A percentile compares a stretch with the other conserved stretches of the same genome.
phyloP scores from a whole-genome alignment of 106 monocot species.

The Dendrobium catenatum region DNA sequence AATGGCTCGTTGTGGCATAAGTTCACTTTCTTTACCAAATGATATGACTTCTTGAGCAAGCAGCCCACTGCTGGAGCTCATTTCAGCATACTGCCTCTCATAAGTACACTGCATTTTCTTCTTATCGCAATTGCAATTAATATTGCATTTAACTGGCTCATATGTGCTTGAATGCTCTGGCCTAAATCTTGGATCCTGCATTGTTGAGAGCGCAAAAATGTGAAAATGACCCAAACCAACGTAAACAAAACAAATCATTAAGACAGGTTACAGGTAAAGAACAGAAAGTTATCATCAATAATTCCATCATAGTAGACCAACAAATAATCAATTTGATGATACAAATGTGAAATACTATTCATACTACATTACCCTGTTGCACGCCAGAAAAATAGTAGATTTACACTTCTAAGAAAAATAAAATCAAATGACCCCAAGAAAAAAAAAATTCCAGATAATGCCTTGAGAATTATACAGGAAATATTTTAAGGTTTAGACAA shows the following conservation, averaged over 20 bases:
- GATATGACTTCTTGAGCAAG: conserved; percentile 78
- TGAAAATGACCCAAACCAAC: background rate
- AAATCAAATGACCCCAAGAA: no score
- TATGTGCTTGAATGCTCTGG: conserved; percentile 75
- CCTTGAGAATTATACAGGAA: background rate
- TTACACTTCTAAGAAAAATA: background rate
- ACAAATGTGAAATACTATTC: background rate
- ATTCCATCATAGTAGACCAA: background rate
- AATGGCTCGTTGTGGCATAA: conserved; percentile 57
- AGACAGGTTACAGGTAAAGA: background rate
- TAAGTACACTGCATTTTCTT: conserved; percentile 72
- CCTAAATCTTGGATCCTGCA: conserved; percentile 80
- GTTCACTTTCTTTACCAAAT: conserved; percentile 70
- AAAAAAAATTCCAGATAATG: no score
- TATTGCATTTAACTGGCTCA: conserved; percentile 65
- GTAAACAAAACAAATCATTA: conserved; percentile 5
- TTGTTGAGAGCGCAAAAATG: background rate
- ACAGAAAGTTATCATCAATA: background rate
- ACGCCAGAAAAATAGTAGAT: background rate
- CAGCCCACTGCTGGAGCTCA: conserved; percentile 93
- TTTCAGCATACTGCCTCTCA: conserved; percentile 89
- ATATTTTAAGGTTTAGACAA: background rate
- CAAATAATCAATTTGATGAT: background rate
- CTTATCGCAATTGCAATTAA: conserved; percentile 57
- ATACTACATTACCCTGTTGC: background rate